These are phyloP conservation scores for Suhomyces bribrorum DNA, from an alignment of 1,139 yeast species.

Conservation along the genomic window DNA sequence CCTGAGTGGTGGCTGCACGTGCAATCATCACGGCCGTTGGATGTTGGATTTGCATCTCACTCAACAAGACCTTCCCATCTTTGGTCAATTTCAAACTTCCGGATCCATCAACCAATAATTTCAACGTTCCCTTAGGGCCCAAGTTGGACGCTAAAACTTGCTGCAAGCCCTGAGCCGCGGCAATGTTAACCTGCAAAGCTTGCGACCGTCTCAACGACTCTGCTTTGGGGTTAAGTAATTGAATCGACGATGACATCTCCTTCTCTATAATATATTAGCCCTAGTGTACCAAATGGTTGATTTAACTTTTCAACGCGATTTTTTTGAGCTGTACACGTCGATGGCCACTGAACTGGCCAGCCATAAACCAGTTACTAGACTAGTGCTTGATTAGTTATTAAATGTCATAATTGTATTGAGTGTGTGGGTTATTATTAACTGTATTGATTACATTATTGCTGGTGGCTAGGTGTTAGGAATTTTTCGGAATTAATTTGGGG, in stretches of 20 bases:
- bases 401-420: too few relatives aligned
- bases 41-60: slow-evolving; percentile 98
- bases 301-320: slow-evolving; percentile 13
- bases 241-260: slow-evolving; percentile 63
- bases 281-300: slow-evolving; percentile 1
- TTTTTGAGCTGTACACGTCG: slow-evolving; percentile 10
- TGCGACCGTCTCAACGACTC: slow-evolving; percentile 93
- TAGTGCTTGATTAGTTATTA: too few relatives aligned
- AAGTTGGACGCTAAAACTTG: slow-evolving; percentile 86
- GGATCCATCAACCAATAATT: slow-evolving; percentile 95
- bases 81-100: slow-evolving; percentile 94
- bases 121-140: slow-evolving; percentile 97
- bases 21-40: slow-evolving; percentile 99
- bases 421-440: too few relatives aligned
- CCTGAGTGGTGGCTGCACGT: slow-evolving; percentile 98
- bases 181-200: slow-evolving; percentile 91
- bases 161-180: slow-evolving; percentile 97
- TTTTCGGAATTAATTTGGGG: too few relatives aligned
- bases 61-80: slow-evolving; percentile 91
- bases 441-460: too few relatives aligned
- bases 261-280: background rate
- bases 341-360: background rate
- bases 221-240: slow-evolving; percentile 93
- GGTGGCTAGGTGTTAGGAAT: too few relatives aligned
- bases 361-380: background rate